These are phyloP conservation scores for Iodosphaeria phyllophila DNA, from an alignment of 2,329 filamentous ascomycete genomes.

Conservation along the genomic window DNA sequence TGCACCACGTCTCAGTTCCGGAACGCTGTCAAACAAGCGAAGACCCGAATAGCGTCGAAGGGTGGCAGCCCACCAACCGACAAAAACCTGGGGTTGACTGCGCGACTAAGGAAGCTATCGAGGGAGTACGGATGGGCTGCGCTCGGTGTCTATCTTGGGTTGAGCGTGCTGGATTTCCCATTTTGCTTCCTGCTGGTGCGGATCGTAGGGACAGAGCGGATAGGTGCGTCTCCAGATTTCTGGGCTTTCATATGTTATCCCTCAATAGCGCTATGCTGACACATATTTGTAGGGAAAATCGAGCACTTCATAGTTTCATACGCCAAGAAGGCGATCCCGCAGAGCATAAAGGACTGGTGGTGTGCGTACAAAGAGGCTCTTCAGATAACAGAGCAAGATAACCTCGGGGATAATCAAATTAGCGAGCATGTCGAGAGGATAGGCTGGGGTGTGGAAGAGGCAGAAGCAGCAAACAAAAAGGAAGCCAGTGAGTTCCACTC, in stretches of 20 bases:
- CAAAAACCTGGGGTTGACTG: conserved; percentile 41
- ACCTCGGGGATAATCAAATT: conserved; percentile 22
- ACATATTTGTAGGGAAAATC: conserved; percentile 26
- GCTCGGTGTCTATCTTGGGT: conserved; percentile 69
- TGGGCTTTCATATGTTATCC: conserved; percentile 1
- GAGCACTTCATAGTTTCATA: conserved; percentile 50
- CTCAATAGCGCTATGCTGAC: not conserved
- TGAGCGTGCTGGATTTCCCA: conserved; percentile 81
- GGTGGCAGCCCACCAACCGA: too few species aligned
- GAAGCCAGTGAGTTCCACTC: conserved; percentile 51
- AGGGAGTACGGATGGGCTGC: conserved; percentile 91
- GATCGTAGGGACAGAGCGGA: conserved; percentile 64
- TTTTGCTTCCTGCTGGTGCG: conserved; percentile 85
- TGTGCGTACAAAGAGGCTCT: conserved; percentile 27
- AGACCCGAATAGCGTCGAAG: too few species aligned
- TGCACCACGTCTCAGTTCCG: too few species aligned
- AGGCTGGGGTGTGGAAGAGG: conserved; percentile 43
- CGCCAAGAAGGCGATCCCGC: conserved; percentile 38
- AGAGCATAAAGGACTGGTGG: conserved; percentile 35
- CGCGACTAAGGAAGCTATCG: conserved; percentile 63
- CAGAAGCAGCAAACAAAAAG: conserved; percentile 37
- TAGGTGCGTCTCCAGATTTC: conserved; percentile 37
- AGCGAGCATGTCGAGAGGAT: conserved; percentile 30
- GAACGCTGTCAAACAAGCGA: too few species aligned
- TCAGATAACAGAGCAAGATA: conserved; percentile 24